Conservation (phyloP, 1,284 basidiomycete species). For the Ceratobasidium sp. region DNA sequence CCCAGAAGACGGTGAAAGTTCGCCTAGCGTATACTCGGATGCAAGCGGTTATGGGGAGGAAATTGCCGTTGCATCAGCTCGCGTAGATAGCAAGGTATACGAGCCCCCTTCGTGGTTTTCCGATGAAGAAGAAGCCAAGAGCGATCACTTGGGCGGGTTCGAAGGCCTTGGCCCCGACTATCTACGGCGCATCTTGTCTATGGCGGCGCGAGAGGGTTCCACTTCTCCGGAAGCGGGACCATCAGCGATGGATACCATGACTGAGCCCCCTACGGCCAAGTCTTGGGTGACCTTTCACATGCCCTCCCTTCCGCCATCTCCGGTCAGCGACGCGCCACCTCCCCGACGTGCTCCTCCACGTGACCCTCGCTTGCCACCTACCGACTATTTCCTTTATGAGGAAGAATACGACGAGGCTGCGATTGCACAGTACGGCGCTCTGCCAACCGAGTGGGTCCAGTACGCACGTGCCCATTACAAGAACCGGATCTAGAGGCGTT, state of each 20-base stretch:
- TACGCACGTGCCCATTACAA: constrained; percentile 5
- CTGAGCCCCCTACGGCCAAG: not conserved
- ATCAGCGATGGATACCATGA: not conserved
- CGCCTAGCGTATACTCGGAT: constrained; percentile 24
- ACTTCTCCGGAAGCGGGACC: not conserved
- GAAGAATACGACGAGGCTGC: constrained; percentile 34
- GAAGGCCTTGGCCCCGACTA: not conserved
- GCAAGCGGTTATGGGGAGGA: constrained; percentile 7
- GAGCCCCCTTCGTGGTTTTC: constrained; percentile 39
- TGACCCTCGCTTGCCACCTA: constrained; percentile 36
- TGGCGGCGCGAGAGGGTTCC: not conserved
- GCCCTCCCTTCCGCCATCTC: constrained; percentile 36
- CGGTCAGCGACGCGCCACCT: not conserved
- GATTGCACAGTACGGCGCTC: constrained; percentile 3
- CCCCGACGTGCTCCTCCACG: constrained; percentile 1
- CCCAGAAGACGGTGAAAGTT: not conserved
- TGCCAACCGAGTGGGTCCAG: constrained; percentile 36
- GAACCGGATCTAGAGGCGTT: constrained; percentile 5
- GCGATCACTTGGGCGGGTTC: not conserved
- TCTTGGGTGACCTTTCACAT: constrained; percentile 40
- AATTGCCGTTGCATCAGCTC: constrained; percentile 25
- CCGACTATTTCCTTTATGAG: constrained; percentile 36
- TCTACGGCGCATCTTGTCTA: not conserved
- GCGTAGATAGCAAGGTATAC: not conserved
- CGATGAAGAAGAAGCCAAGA: constrained; percentile 19